phyloP scores from a whole-genome alignment of 2,329 filamentous ascomycete species.

The Macroventuria anomochaeta region DNA sequence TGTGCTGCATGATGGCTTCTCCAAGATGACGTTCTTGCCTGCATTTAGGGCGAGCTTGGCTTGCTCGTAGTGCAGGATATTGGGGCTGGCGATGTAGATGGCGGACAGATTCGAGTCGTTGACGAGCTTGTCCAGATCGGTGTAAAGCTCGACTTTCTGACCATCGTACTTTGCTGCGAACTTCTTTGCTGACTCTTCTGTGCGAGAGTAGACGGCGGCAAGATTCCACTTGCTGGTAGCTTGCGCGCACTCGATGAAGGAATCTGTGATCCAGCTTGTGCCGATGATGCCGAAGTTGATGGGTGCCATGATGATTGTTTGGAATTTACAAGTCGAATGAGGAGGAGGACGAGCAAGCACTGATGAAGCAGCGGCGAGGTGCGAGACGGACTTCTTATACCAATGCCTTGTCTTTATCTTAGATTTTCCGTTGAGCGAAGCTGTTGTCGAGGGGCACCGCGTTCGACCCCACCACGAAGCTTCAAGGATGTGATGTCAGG shows the following conservation, averaged over 20 bases:
- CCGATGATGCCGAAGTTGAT: slow-evolving; percentile 57
- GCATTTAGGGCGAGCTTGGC: slow-evolving; percentile 52
- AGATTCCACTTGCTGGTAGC: slow-evolving; percentile 54
- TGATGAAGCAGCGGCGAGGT: not conserved
- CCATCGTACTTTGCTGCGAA: slow-evolving; percentile 53
- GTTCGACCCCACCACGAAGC: slow-evolving; percentile 13
- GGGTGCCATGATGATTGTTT: slow-evolving; percentile 23
- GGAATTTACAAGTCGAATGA: not conserved
- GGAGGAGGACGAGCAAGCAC: not conserved
- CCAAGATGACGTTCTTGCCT: slow-evolving; percentile 58
- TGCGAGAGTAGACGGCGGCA: slow-evolving; percentile 56
- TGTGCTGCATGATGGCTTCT: slow-evolving; percentile 57
- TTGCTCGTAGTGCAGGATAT: slow-evolving; percentile 56
- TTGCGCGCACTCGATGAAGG: slow-evolving; percentile 54
- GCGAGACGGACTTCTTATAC: slow-evolving; percentile 4
- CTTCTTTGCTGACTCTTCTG: slow-evolving; percentile 49
- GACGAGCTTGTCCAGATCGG: slow-evolving; percentile 49
- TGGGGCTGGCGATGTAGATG: slow-evolving; percentile 59
- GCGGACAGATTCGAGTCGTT: slow-evolving; percentile 49
- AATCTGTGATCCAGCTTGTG: slow-evolving; percentile 59
- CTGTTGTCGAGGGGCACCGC: slow-evolving; percentile 3
- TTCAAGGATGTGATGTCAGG: slow-evolving; percentile 14
- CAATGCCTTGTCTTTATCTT: not conserved
- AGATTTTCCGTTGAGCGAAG: slow-evolving; percentile 13
- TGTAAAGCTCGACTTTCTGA: slow-evolving; percentile 47